A percentile compares a stretch with the other conserved stretches of the same genome.
Conservation (phyloP, 345 rosid species). For the Arabis alpina region DNA sequence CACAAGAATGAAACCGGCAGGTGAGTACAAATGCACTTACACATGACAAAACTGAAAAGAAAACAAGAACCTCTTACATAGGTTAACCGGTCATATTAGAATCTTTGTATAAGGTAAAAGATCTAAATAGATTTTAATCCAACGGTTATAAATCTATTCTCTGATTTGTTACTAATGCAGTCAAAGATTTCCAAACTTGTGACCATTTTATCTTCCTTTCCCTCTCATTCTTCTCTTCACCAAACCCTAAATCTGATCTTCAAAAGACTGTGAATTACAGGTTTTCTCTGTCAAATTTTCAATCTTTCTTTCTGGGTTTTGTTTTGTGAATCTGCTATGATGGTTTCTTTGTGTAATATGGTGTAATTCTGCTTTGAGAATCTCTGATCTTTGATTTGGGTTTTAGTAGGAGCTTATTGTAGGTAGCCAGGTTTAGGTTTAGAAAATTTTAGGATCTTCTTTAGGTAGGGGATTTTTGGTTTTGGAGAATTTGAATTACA, state of each 20-base stretch:
- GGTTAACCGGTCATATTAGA: conserved; percentile 24
- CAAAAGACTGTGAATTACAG: not conserved
- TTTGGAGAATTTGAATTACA: not conserved
- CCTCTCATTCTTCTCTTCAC: not conserved
- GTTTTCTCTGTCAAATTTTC: not conserved
- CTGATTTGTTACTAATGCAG: conserved; percentile 1
- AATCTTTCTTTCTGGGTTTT: conserved; percentile 15
- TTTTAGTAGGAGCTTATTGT: not conserved
- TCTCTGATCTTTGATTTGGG: conserved; percentile 13
- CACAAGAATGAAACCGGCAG: too few relatives aligned
- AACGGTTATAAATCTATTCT: conserved; percentile 8
- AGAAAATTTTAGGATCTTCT: not conserved
- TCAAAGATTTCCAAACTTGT: not conserved
- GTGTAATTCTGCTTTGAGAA: not conserved
- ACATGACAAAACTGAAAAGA: not conserved
- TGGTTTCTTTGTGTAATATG: conserved; percentile 3
- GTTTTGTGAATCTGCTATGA: conserved; percentile 8
- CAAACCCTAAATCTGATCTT: conserved; percentile 20
- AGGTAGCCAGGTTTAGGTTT: conserved; percentile 1
- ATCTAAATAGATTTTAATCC: conserved; percentile 12
- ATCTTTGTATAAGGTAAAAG: conserved; percentile 20
- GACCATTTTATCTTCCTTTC: not conserved
- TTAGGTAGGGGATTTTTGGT: not conserved
- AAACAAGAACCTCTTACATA: conserved; percentile 21
- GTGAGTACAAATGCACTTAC: not conserved